Conservation (phyloP, 1,139 yeast species). For the Zygosaccharomyces sapae region DNA sequence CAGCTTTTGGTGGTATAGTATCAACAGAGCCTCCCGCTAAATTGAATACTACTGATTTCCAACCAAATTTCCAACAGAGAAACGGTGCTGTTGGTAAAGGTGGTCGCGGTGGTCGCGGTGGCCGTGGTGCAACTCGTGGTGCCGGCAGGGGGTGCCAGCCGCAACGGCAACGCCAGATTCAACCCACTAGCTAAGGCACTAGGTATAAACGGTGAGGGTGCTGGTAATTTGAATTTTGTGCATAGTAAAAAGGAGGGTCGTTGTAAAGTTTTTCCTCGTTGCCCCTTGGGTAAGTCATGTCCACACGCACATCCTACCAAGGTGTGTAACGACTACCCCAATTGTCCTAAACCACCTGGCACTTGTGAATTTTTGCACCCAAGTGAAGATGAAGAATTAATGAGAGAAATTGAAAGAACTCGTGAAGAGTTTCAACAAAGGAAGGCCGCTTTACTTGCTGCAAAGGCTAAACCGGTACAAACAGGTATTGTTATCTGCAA, state of each 20-base stretch:
- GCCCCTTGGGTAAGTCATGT: slow-evolving; percentile 62
- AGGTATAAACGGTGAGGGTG: slow-evolving; percentile 27
- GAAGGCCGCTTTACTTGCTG: slow-evolving; percentile 37
- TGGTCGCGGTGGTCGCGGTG: slow-evolving; percentile 26
- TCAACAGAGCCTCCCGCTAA: slow-evolving; percentile 17
- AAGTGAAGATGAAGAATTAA: slow-evolving; percentile 70
- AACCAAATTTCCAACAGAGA: slow-evolving; percentile 24
- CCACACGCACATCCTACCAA: slow-evolving; percentile 75
- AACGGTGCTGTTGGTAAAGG: slow-evolving; percentile 26
- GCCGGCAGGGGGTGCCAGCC: slow-evolving; percentile 21
- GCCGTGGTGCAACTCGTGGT: slow-evolving; percentile 25
- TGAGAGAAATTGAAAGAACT: slow-evolving; percentile 59
- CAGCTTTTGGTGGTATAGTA: slow-evolving; percentile 33
- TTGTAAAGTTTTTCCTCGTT: slow-evolving; percentile 75
- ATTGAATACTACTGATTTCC: slow-evolving; percentile 16
- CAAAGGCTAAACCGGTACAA: slow-evolving; percentile 35
- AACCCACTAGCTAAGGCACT: slow-evolving; percentile 36
- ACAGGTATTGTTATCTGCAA: slow-evolving; percentile 62
- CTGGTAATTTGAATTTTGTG: slow-evolving; percentile 26
- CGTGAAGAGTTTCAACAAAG: slow-evolving; percentile 50
- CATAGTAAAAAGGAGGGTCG: slow-evolving; percentile 51
- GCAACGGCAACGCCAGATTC: slow-evolving; percentile 29
- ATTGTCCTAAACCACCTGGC: slow-evolving; percentile 75
- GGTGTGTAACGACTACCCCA: slow-evolving; percentile 69
- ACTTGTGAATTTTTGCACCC: slow-evolving; percentile 82